phyloP scores from a whole-genome alignment of 257 asterid genomes.

The Solanum clarkiae region DNA sequence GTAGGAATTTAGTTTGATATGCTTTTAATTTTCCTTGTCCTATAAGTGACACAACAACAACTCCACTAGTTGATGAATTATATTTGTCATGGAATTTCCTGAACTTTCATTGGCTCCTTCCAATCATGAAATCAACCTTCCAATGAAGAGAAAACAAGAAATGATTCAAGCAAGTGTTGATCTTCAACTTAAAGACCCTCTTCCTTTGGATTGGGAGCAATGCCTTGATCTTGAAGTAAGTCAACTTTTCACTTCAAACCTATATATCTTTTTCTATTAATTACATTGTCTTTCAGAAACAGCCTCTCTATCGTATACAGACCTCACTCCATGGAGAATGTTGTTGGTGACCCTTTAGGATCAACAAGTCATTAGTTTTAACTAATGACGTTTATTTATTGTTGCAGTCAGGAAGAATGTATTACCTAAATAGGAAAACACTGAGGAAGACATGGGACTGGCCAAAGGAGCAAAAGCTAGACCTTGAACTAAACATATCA shows the following conservation, averaged over 20 bases:
- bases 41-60: background rate
- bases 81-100: constrained; percentile 26
- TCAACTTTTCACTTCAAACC: background rate
- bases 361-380: background rate
- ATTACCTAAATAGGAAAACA: constrained; percentile 37
- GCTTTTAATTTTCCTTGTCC: background rate
- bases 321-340: no score
- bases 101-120: constrained; percentile 28
- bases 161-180: constrained; percentile 20
- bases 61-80: background rate
- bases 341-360: background rate
- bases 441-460: constrained; percentile 31
- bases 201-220: constrained; percentile 60
- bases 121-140: constrained; percentile 8
- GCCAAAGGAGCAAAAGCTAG: constrained; percentile 36
- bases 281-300: no score
- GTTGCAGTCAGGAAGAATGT: constrained; percentile 43
- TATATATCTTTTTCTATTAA: background rate
- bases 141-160: constrained; percentile 29
- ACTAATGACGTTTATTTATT: background rate
- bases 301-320: no score
- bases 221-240: constrained; percentile 56
- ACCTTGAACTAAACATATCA: constrained; percentile 39
- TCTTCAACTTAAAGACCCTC: constrained; percentile 39
- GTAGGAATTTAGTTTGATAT: background rate